Base-by-base conservation (phyloP, 352 stramenopile genomes). In the Phytophthora constricta region DNA sequence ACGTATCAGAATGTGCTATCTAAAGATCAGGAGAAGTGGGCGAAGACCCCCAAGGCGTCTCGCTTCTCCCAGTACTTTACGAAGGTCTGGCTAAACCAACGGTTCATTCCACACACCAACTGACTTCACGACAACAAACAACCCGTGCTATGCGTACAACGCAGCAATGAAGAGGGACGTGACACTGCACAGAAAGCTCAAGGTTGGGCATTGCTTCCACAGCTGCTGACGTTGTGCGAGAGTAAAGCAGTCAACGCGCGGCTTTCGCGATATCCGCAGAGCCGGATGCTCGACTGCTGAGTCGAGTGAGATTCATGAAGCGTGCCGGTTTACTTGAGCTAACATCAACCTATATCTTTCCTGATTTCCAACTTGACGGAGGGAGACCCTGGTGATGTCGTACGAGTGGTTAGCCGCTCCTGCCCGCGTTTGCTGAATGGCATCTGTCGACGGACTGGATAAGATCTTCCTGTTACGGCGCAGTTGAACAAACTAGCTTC, bases 151-250 rank as follows among this genome's bases (percentile, higher is more conserved):
- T 13, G 11, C 31, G 31, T 37, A 37, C 31, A 37, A 37, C 11
- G 31, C 31, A 13, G 31, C 31, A 13, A 46, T 46, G 5, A 46
- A 46, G 19, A 9, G 31, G 31, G 62, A 68, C 7, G 62, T 71
- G 20, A 63, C 58, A 2, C 4, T 68, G 19, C 62, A 52, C 0
- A 37, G 41, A 0, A 48, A 62, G 1, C 17, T 71, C 3, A 67
- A 63, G n/a, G 13, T 72, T 11, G 67, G 65, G 26, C 46, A 4
- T 23, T 56, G 14, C 25, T 63, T 4, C 28, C 28, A 1, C 56
- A 7, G 1, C 14, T 63, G 9, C 8, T 27, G 3, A 39, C 2
- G 2, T 31, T 64, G 10, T 73, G 68, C n/a, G 11, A 37, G 9
- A 53, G 43, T 9, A 31, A 64, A 39, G n/a, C 14, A 31, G 16